phyloP scores from a whole-genome alignment of 345 rosid species.

The Boechera retrofracta region DNA sequence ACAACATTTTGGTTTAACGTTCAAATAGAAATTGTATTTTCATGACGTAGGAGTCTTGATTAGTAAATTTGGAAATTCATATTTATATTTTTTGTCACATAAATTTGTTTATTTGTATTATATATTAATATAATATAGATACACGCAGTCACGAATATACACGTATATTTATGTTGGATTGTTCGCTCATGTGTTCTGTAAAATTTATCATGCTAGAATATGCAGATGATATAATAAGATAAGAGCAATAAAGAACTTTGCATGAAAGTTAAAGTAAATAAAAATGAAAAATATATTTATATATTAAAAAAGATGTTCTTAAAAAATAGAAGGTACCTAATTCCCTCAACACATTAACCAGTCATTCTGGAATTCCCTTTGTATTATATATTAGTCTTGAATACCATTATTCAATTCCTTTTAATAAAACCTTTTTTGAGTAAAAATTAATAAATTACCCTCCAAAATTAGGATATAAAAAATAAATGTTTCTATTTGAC shows the following conservation, averaged over 20 bases:
- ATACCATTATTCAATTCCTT: slow-evolving; percentile 10
- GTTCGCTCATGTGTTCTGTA: slow-evolving; percentile 40
- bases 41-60: too few relatives aligned
- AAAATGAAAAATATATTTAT: not conserved
- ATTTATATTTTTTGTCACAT: too few relatives aligned
- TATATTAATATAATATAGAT: not conserved
- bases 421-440: slow-evolving; percentile 3
- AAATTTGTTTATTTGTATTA: too few relatives aligned
- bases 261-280: slow-evolving; percentile 40
- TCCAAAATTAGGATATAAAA: not conserved
- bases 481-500: not conserved
- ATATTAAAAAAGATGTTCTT: slow-evolving; percentile 24
- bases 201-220: slow-evolving; percentile 38
- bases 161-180: slow-evolving; percentile 39
- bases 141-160: slow-evolving; percentile 37
- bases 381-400: slow-evolving; percentile 29
- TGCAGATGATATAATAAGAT: slow-evolving; percentile 44
- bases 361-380: slow-evolving; percentile 41
- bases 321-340: slow-evolving; percentile 43
- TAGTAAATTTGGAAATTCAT: too few relatives aligned
- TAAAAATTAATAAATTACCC: not conserved
- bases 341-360: slow-evolving; percentile 45
- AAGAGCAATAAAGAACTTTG: slow-evolving; percentile 36
- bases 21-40: too few relatives aligned
- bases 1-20: too few relatives aligned